phyloP scores from a whole-genome alignment of 345 rosid genomes.

The Clarkia xantiana region DNA sequence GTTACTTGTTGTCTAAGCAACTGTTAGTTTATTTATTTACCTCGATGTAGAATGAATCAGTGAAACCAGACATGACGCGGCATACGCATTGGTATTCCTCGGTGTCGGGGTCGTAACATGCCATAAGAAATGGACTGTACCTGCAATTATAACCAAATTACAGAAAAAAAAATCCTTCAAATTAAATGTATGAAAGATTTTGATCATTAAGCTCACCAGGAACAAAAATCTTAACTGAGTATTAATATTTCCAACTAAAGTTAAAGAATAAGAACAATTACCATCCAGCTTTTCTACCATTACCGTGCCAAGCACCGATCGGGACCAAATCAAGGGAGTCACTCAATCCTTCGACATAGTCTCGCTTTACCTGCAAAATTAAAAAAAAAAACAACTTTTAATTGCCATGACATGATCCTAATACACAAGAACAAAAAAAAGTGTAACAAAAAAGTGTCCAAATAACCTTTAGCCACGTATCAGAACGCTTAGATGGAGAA shows the following conservation, averaged over 20 bases:
- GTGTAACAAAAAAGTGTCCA: neutral
- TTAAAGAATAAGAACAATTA: conserved; percentile 12
- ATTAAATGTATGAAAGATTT: neutral
- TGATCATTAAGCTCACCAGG: neutral
- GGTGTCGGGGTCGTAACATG: conserved; percentile 67
- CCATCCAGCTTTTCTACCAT: conserved; percentile 96
- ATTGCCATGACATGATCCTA: neutral
- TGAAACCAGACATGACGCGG: conserved; percentile 88
- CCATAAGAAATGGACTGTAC: conserved; percentile 92
- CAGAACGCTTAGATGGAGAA: conserved; percentile 69
- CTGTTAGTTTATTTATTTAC: conserved; percentile 15
- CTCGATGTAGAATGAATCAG: conserved; percentile 76
- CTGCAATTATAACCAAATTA: conserved; percentile 18
- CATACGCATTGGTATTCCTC: conserved; percentile 81
- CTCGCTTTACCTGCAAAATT: conserved; percentile 86
- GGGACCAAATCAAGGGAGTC: conserved; percentile 90
- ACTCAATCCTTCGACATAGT: conserved; percentile 62
- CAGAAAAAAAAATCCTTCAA: neutral
- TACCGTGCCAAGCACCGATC: conserved; percentile 92
- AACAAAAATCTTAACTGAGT: neutral
- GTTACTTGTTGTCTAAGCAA: neutral
- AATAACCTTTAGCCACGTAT: conserved; percentile 79
- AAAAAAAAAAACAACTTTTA: conserved; percentile 10
- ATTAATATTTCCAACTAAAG: neutral
- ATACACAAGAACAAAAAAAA: too few species aligned